These are phyloP conservation scores for Glycyrrhiza uralensis DNA, from an alignment of 306 rosid genomes.

Conservation along the genomic window DNA sequence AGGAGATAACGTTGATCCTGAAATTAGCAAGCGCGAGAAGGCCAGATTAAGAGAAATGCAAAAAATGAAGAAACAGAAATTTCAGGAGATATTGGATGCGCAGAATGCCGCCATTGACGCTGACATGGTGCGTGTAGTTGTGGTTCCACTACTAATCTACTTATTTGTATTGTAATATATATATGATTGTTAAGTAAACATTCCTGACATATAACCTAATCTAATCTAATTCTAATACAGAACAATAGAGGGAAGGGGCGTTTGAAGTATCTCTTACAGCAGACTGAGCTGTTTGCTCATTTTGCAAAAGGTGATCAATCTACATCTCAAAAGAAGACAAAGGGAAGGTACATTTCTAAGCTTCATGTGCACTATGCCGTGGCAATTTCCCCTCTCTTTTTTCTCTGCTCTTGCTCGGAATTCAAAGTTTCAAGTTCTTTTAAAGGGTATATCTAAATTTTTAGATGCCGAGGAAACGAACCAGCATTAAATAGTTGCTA, in stretches of 20 bases:
- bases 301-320: slow-evolving; percentile 90
- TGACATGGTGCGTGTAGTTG: slow-evolving; percentile 66
- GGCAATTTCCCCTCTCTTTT: background rate
- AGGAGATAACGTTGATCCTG: slow-evolving; percentile 41
- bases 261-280: slow-evolving; percentile 88
- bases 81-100: slow-evolving; percentile 83
- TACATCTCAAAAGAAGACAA: slow-evolving; percentile 70
- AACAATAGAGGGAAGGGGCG: slow-evolving; percentile 89
- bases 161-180: background rate
- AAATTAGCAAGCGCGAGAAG: slow-evolving; percentile 84
- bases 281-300: slow-evolving; percentile 95
- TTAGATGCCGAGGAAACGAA: background rate
- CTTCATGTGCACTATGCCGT: background rate
- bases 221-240: slow-evolving; percentile 40
- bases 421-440: background rate
- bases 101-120: slow-evolving; percentile 97
- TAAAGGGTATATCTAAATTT: background rate
- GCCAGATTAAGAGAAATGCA: slow-evolving; percentile 81
- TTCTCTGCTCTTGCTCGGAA: background rate
- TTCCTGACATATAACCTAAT: background rate
- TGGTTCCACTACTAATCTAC: background rate
- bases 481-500: background rate
- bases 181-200: background rate
- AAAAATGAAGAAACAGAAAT: slow-evolving; percentile 73
- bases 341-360: slow-evolving; percentile 61